These are phyloP conservation scores for Tillandsia fasciculata DNA, from an alignment of 176 grass and related monocot species.

Conservation along the genomic window DNA sequence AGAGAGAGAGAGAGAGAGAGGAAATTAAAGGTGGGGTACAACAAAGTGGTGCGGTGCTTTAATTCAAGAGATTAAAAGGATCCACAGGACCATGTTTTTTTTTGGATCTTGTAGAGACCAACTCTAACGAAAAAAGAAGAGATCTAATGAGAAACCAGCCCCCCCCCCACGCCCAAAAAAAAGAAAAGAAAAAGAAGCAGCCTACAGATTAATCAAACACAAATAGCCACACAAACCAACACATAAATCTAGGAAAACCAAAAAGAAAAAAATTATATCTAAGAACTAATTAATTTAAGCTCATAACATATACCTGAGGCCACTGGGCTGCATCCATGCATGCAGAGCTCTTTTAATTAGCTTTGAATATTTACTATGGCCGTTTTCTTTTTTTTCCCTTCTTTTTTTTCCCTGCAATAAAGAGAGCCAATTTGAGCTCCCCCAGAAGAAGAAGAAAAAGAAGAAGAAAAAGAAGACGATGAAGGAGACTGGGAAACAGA, in stretches of 20 bases:
- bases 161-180: too few species aligned
- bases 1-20: neutral
- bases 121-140: too few species aligned
- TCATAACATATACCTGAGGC: slow-evolving; percentile 12
- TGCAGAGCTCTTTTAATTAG: neutral
- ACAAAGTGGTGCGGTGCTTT: slow-evolving; percentile 21
- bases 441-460: too few species aligned
- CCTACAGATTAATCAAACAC: neutral
- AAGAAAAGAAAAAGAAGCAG: too few species aligned
- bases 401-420: too few species aligned
- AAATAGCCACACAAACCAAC: neutral
- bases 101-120: too few species aligned
- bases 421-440: too few species aligned
- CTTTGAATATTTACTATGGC: too few species aligned
- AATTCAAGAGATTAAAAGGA: slow-evolving; percentile 3
- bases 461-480: too few species aligned
- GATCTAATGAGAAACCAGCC: neutral
- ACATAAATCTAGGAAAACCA: neutral
- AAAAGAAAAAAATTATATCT: neutral
- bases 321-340: slow-evolving; percentile 23
- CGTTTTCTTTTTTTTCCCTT: too few species aligned
- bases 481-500: too few species aligned
- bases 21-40: neutral
- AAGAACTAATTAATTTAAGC: neutral
- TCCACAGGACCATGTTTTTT: neutral